phyloP scores from a whole-genome alignment of 345 rosid genomes.

The Angophora floribunda region DNA sequence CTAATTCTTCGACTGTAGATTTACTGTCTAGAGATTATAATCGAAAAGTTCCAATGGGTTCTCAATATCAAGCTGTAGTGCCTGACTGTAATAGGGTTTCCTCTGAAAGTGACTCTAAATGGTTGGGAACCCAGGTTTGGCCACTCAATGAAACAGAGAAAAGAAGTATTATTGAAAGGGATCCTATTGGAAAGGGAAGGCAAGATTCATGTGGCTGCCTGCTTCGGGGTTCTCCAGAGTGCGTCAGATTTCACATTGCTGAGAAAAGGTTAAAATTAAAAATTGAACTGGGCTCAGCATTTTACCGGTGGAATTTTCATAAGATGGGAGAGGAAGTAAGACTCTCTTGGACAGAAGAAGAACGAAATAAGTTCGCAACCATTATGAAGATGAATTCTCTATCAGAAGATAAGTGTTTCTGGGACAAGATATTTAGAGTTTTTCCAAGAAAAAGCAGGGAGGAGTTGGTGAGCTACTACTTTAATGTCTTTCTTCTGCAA shows the following conservation, averaged over 20 bases:
- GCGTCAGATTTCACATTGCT: conserved; percentile 62
- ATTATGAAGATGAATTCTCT: conserved; percentile 27
- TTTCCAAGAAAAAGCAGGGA: conserved; percentile 42
- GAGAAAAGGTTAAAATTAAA: conserved; percentile 41
- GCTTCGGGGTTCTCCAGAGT: conserved; percentile 46
- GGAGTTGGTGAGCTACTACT: conserved; percentile 67
- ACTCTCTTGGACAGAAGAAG: conserved; percentile 45
- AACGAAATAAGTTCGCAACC: conserved; percentile 36
- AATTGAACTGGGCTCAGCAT: conserved; percentile 65
- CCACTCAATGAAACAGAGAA: conserved; percentile 32
- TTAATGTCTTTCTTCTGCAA: conserved; percentile 61
- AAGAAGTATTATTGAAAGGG: conserved; percentile 55
- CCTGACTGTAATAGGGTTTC: conserved; percentile 52
- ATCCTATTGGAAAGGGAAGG: conserved; percentile 86
- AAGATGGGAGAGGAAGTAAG: conserved; percentile 65
- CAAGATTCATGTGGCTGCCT: conserved; percentile 71
- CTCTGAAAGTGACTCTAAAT: conserved; percentile 52
- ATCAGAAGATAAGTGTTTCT: conserved; percentile 25
- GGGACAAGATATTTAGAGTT: conserved; percentile 30
- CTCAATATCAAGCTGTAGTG: conserved; percentile 58
- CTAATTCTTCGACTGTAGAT: conserved; percentile 11
- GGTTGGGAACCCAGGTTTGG: conserved; percentile 78
- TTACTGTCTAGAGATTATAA: conserved; percentile 22
- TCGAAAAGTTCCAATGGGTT: conserved; percentile 41
- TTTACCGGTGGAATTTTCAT: conserved; percentile 47